Conservation (phyloP, 2,329 filamentous ascomycete species). For the Volutella citrinella region DNA sequence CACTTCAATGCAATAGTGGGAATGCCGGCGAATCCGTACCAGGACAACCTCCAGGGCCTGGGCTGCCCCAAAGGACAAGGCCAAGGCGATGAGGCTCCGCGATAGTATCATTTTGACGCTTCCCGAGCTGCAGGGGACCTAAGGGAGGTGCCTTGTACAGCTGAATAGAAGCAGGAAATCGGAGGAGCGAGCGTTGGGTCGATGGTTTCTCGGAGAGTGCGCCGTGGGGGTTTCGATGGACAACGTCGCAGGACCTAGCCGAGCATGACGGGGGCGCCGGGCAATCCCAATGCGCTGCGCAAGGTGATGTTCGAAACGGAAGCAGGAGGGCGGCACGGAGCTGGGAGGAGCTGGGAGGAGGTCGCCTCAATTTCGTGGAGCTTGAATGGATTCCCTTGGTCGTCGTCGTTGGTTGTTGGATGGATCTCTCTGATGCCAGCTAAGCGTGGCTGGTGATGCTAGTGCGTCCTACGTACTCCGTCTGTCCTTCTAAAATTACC, state of each 20-base stretch:
- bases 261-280: conserved; percentile 9
- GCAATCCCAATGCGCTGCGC: too few species aligned
- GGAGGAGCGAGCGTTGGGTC: not conserved
- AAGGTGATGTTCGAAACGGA: not conserved
- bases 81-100: conserved; percentile 48
- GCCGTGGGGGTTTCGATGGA: conserved; percentile 16
- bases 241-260: conserved; percentile 6
- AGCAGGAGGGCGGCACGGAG: not conserved
- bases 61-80: conserved; percentile 51
- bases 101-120: conserved; percentile 50
- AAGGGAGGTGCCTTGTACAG: too few species aligned
- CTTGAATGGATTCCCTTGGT: too few species aligned
- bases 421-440: too few species aligned
- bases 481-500: too few species aligned
- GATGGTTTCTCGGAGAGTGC: not conserved
- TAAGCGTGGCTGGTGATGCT: too few species aligned
- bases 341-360: too few species aligned
- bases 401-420: too few species aligned
- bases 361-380: too few species aligned
- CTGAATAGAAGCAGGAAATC: not conserved
- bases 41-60: conserved; percentile 57
- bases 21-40: too few species aligned
- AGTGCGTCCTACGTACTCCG: too few species aligned
- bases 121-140: conserved; percentile 7
- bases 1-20: too few species aligned